A percentile compares a stretch with the other conserved stretches of the same genome.
These are phyloP conservation scores for Cladobotryum protrusum DNA, from an alignment of 2,329 filamentous ascomycete species.

Conservation along the genomic window DNA sequence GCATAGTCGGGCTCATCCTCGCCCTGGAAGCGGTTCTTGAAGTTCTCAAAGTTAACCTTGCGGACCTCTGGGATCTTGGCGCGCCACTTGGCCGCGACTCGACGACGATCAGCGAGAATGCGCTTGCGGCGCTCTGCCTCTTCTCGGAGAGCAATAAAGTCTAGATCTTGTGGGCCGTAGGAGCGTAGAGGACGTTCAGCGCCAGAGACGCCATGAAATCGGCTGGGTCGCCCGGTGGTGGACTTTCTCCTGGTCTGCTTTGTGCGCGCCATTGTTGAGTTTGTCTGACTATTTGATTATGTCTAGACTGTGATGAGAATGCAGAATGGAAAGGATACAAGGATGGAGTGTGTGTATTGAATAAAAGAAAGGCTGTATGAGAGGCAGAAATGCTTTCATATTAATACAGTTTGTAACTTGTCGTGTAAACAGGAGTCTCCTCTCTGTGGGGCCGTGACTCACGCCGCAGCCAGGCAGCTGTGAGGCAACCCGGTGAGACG, in stretches of 20 bases:
- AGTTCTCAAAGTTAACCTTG: constrained; percentile 37
- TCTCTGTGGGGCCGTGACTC: constrained; percentile 3
- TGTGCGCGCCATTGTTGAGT: constrained; percentile 7
- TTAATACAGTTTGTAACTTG: too few species aligned
- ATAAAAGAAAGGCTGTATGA: too few species aligned
- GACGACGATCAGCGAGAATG: constrained; percentile 29
- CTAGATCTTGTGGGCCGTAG: constrained; percentile 23
- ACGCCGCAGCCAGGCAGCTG: constrained; percentile 6
- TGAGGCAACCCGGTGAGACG: constrained; percentile 7
- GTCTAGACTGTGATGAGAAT: not conserved
- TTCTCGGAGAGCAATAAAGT: constrained; percentile 26
- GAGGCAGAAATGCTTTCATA: too few species aligned
- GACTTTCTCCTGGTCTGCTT: constrained; percentile 3
- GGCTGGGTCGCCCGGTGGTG: not conserved
- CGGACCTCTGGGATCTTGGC: constrained; percentile 36
- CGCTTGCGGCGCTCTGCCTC: constrained; percentile 32
- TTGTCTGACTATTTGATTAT: not conserved
- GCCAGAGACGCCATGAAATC: not conserved
- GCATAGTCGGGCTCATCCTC: constrained; percentile 31
- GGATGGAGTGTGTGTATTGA: too few species aligned
- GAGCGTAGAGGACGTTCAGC: constrained; percentile 8
- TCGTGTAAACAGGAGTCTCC: not conserved
- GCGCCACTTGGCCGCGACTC: constrained; percentile 32
- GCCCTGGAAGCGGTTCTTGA: constrained; percentile 36
- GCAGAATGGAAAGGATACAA: too few species aligned